phyloP scores from a whole-genome alignment of 345 rosid species.

The Hirschfeldia incana region DNA sequence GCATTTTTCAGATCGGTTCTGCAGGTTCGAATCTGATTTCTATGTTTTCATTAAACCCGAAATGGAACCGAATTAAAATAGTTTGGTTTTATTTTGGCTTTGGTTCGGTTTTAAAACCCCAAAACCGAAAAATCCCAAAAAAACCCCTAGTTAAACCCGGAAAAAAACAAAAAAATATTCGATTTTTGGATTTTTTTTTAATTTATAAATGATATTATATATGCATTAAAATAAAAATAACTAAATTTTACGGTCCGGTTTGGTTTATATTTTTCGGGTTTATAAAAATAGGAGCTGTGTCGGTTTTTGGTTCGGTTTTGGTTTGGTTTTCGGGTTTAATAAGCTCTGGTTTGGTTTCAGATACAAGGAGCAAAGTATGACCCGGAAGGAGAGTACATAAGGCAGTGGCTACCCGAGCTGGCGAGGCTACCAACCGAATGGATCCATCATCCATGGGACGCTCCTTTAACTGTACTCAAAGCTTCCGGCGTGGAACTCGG shows the following conservation, averaged over 20 bases:
- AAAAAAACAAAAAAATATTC: too few relatives aligned
- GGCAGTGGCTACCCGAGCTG: constrained; percentile 94
- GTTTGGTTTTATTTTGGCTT: too few relatives aligned
- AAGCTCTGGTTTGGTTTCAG: constrained; percentile 40
- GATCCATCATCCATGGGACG: constrained; percentile 98
- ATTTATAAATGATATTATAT: too few relatives aligned
- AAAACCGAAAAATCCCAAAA: too few relatives aligned
- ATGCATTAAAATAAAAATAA: too few relatives aligned
- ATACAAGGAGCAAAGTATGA: constrained; percentile 79
- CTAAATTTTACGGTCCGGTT: background rate
- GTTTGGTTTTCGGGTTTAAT: background rate
- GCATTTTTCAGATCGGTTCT: too few relatives aligned
- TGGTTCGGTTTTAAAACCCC: too few relatives aligned
- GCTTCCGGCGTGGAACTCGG: constrained; percentile 78
- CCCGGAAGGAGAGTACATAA: constrained; percentile 81
- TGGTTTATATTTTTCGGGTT: background rate
- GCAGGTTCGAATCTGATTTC: too few relatives aligned
- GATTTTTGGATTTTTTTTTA: too few relatives aligned
- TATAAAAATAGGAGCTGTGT: too few relatives aligned
- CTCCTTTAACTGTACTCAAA: constrained; percentile 60
- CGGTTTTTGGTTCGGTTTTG: background rate
- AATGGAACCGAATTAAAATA: too few relatives aligned
- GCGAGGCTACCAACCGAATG: constrained; percentile 87
- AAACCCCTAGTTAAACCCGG: background rate
- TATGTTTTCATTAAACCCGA: too few relatives aligned